phyloP scores from a whole-genome alignment of 1,139 yeast species.

The Taphrina deformans region DNA sequence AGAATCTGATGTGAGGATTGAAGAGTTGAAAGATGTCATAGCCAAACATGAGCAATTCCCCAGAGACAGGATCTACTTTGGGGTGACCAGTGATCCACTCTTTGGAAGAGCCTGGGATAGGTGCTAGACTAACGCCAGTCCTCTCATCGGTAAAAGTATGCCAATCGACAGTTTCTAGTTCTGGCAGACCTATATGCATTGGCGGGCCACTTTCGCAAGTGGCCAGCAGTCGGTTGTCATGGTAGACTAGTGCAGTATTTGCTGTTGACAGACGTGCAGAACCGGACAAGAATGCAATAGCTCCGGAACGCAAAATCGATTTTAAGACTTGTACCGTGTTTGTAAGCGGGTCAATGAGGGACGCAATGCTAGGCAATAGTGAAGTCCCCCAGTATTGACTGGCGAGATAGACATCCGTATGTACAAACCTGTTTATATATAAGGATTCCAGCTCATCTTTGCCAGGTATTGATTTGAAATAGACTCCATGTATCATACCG shows the following conservation, averaged over 20 bases:
- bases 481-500: conserved; percentile 35
- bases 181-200: conserved; percentile 28
- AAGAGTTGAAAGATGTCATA: conserved; percentile 30
- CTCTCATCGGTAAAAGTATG: conserved; percentile 17
- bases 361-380: conserved; percentile 30
- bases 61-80: conserved; percentile 29
- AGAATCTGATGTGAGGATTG: conserved; percentile 27
- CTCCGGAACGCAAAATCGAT: conserved; percentile 26
- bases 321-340: neutral
- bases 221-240: conserved; percentile 30
- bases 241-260: conserved; percentile 30
- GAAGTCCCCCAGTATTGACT: conserved; percentile 21
- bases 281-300: conserved; percentile 27
- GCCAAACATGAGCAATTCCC: conserved; percentile 34
- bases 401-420: conserved; percentile 29
- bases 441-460: conserved; percentile 5
- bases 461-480: neutral
- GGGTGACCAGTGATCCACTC: conserved; percentile 35
- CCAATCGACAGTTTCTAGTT: conserved; percentile 31
- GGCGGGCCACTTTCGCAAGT: conserved; percentile 34
- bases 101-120: conserved; percentile 18
- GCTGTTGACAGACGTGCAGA: conserved; percentile 30
- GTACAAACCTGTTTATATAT: conserved; percentile 31
- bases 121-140: conserved; percentile 4
- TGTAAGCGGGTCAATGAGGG: conserved; percentile 31